phyloP scores from a whole-genome alignment of 352 stramenopile genomes.

The Globisporangium emineosum region DNA sequence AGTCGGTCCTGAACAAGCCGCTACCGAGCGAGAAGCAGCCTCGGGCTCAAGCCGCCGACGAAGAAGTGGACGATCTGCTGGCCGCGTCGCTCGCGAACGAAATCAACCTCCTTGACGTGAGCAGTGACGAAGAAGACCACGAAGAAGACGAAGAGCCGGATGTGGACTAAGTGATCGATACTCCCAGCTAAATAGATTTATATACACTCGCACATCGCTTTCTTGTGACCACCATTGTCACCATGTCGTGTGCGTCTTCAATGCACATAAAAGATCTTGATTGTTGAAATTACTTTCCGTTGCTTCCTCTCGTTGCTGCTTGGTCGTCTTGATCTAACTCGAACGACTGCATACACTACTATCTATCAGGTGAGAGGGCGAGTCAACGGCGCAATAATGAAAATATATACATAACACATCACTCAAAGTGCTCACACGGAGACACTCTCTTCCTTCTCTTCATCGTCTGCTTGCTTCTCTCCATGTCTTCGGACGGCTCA shows the following conservation, averaged over 20 bases:
- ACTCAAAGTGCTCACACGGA: slow-evolving; percentile 8
- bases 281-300: slow-evolving; percentile 4
- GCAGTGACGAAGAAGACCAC: slow-evolving; percentile 79
- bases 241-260: background rate
- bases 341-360: slow-evolving; percentile 1
- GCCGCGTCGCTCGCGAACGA: slow-evolving; percentile 64
- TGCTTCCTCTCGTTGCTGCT: slow-evolving; percentile 4
- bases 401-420: slow-evolving; percentile 15
- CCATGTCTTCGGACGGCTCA: slow-evolving; percentile 2
- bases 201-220: slow-evolving; percentile 5
- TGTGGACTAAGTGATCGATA: slow-evolving; percentile 36
- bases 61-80: slow-evolving; percentile 67
- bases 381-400: slow-evolving; percentile 9
- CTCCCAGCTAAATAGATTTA: slow-evolving; percentile 11
- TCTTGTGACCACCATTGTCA: slow-evolving; percentile 3
- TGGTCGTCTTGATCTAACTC: background rate
- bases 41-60: slow-evolving; percentile 29
- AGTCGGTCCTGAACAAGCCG: slow-evolving; percentile 33
- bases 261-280: slow-evolving; percentile 7
- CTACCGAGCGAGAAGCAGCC: slow-evolving; percentile 29
- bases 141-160: slow-evolving; percentile 39
- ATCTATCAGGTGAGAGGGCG: slow-evolving; percentile 10
- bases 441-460: slow-evolving; percentile 8
- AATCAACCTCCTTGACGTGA: slow-evolving; percentile 77
- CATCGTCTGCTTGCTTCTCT: slow-evolving; percentile 4